Conservation (phyloP, 2,329 filamentous ascomycete species). For the Amauroascus niger region DNA sequence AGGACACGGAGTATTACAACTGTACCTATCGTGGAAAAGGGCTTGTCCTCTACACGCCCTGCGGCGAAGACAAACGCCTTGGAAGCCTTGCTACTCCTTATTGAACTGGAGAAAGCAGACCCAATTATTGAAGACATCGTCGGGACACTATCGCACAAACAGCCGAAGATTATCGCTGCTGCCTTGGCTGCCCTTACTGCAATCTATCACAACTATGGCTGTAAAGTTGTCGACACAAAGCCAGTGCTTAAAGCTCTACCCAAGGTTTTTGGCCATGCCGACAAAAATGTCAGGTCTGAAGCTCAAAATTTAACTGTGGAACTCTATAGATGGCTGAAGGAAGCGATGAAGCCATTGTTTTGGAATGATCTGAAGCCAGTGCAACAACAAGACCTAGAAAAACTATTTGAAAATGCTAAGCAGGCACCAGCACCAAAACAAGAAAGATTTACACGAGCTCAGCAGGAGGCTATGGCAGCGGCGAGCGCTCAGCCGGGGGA, state of each 20-base stretch:
- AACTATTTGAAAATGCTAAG: slow-evolving; percentile 88
- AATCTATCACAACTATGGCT: slow-evolving; percentile 89
- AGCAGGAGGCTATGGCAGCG: slow-evolving; percentile 73
- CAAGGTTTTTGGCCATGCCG: slow-evolving; percentile 87
- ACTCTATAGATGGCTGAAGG: slow-evolving; percentile 90
- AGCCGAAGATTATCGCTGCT: slow-evolving; percentile 75
- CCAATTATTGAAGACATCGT: slow-evolving; percentile 86
- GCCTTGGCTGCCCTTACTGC: slow-evolving; percentile 66
- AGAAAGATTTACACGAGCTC: slow-evolving; percentile 74
- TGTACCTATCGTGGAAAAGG: slow-evolving; percentile 78
- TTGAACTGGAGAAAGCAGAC: slow-evolving; percentile 77
- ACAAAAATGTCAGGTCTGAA: slow-evolving; percentile 95
- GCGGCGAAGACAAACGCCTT: slow-evolving; percentile 78
- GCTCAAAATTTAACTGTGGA: slow-evolving; percentile 86
- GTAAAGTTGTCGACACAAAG: slow-evolving; percentile 88
- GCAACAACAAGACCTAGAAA: slow-evolving; percentile 87
- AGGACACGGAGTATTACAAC: slow-evolving; percentile 68
- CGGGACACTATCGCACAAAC: slow-evolving; percentile 73
- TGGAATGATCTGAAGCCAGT: slow-evolving; percentile 93
- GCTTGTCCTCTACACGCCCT: slow-evolving; percentile 74
- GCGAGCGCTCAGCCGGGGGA: slow-evolving; percentile 49
- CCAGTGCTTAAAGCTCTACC: slow-evolving; percentile 78
- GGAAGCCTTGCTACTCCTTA: slow-evolving; percentile 76
- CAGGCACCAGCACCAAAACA: slow-evolving; percentile 80
- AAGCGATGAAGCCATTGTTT: slow-evolving; percentile 97